Percentiles rank a stretch among this genome's conserved stretches.
Conservation (phyloP, 495 filamentous ascomycete species). For the Aspergillus heteromorphus region DNA sequence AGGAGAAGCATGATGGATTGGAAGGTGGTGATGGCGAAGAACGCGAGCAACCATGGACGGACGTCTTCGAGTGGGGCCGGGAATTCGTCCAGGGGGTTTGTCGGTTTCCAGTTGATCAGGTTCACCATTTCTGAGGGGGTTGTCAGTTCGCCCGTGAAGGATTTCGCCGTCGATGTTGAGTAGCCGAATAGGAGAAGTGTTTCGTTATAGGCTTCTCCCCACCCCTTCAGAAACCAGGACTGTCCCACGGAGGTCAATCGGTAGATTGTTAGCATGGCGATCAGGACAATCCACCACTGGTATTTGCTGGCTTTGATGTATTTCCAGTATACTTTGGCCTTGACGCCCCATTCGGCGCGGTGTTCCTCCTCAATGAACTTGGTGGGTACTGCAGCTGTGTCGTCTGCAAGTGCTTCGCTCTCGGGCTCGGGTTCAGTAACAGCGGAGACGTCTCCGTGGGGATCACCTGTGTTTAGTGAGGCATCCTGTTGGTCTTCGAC, state of each 20-base stretch:
- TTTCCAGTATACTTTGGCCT: slow-evolving; percentile 70
- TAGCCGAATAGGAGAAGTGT: slow-evolving; percentile 11
- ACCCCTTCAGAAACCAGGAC: slow-evolving; percentile 78
- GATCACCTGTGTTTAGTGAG: slow-evolving; percentile 13
- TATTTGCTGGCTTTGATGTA: slow-evolving; percentile 75
- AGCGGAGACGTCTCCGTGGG: slow-evolving; percentile 14
- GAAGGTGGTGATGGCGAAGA: slow-evolving; percentile 54
- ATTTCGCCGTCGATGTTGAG: background rate
- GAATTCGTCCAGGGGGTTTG: slow-evolving; percentile 47
- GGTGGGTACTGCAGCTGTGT: slow-evolving; percentile 52
- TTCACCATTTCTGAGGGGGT: slow-evolving; percentile 3
- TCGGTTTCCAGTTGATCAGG: slow-evolving; percentile 19
- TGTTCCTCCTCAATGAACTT: slow-evolving; percentile 82
- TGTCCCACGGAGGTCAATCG: slow-evolving; percentile 56
- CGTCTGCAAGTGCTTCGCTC: slow-evolving; percentile 38
- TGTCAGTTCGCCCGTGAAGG: background rate
- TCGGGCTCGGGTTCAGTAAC: slow-evolving; percentile 27
- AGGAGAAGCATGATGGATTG: slow-evolving; percentile 52
- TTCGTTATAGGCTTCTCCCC: slow-evolving; percentile 69
- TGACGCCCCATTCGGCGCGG: slow-evolving; percentile 68
- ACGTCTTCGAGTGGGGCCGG: slow-evolving; percentile 64
- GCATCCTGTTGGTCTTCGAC: slow-evolving; percentile 36
- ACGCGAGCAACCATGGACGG: slow-evolving; percentile 65
- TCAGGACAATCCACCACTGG: slow-evolving; percentile 61
- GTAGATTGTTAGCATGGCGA: slow-evolving; percentile 53